Conservation (phyloP, 805 yeast genomes). For the Candida sphagnicola region DNA sequence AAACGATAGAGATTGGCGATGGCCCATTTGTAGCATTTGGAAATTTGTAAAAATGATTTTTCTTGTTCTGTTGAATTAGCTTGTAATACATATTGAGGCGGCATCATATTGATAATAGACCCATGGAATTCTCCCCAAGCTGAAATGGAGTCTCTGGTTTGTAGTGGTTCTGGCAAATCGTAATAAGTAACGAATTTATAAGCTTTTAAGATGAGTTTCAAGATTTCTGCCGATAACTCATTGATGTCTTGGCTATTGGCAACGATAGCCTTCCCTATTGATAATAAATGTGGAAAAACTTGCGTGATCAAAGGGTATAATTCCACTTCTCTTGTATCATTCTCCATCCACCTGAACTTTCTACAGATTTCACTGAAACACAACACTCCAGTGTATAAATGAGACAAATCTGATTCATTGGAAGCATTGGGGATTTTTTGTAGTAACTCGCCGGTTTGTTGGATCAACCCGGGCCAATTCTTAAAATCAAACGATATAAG, state of each 20-base stretch:
- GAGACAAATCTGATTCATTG: constrained; percentile 17
- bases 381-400: constrained; percentile 61
- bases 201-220: constrained; percentile 67
- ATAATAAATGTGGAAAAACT: constrained; percentile 63
- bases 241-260: constrained; percentile 15
- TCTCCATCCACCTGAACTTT: constrained; percentile 67
- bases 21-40: constrained; percentile 76
- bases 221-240: constrained; percentile 59
- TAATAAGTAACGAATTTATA: constrained; percentile 73
- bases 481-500: constrained; percentile 30
- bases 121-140: constrained; percentile 80
- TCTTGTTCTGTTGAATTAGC: constrained; percentile 44
- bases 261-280: constrained; percentile 57
- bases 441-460: constrained; percentile 28
- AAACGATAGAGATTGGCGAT: constrained; percentile 71
- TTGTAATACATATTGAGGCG: constrained; percentile 51
- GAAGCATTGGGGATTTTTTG: constrained; percentile 16
- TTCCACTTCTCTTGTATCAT: constrained; percentile 35
- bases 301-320: constrained; percentile 45
- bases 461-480: constrained; percentile 35
- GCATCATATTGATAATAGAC: constrained; percentile 52
- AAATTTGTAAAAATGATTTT: constrained; percentile 59
- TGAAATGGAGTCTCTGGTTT: constrained; percentile 43
- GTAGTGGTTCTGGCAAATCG: constrained; percentile 66
- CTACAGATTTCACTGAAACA: constrained; percentile 68